Base-by-base conservation (phyloP, 179 eudicot genomes). In the Camellia oleifera region DNA sequence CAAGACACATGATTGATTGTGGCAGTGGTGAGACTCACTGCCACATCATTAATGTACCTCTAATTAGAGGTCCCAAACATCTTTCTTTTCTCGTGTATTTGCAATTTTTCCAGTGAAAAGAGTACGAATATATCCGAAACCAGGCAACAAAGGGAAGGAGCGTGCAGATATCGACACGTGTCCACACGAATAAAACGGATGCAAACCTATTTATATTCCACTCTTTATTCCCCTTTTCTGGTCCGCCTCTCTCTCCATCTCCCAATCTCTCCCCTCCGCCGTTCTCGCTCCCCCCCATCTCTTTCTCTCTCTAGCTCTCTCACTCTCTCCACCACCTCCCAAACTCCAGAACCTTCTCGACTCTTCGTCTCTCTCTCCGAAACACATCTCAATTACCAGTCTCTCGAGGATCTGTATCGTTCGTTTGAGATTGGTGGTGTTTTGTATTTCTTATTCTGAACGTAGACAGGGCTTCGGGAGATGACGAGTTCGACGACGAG, bases 181-280 rank as follows among this genome's bases (percentile, higher is more conserved):
- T 81, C 81, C 81, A 57, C 69, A 57, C 72, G 44, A 48, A 26
- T 42, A 78, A 65, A 89, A 83, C 91, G 93, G 91, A 95, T 90
- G 91, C 92, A 93, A 95, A 95, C 98, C 95, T 95, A 95, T 95
- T 95, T 95, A 95, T 95, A 95, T 93, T 92, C 91, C 95, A 14
- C 79, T 32, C 84, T 81, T 83, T 70, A 83, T 75, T 78, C 85
- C n/a, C 77, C 17, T 81, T 32, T 79, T 77, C 83, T 74, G 50
- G 73, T 84, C 81, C 87, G 79, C 69, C 65, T 40, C n/a, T 32
- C 77, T 3, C 66, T 14, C 46, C 11, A 0, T 79, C 40, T 46
- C 26, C 73, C 18, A n/a, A 26, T 20, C 65, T 18, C 15, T 15
- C 45, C n/a, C 78, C 83, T 60, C 78, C 63, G 77, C 77, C 77